Base-by-base conservation (phyloP, 164 flowering plant species). In the Vitis rotundifolia region DNA sequence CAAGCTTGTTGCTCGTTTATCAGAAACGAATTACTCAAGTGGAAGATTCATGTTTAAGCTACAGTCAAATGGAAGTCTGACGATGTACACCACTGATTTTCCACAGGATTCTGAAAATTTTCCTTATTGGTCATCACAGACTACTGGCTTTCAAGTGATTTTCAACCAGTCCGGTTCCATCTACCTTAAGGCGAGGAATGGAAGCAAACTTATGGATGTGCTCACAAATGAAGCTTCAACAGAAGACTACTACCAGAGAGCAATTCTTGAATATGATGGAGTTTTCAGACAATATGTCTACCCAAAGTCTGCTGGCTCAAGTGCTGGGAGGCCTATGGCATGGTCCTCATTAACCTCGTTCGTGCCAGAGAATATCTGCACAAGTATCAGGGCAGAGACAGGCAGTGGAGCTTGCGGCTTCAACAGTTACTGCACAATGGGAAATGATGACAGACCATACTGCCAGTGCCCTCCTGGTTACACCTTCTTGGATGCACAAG, bases 11-110 rank as follows among this genome's bases (percentile, higher is more conserved):
- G 67, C 74, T 5, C 19, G 74, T 8, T 55, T 11, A 6, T 11
- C 64, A 1, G 50, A 56, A 15, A 49, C 49, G 12, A 65, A 65
- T 57, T 64, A 18, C 53, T 64, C 74, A 11, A 57, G 49, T 12
- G 74, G 74, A 28, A 71, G 74, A 53, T 71, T 71, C 44, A 3
- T 9, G 50, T 11, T 64, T 15, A 13, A 0, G 0, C 3, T 65
- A 6, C 22, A 26, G 0, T 2, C 16, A 0, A 49, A 28, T 59
- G 74, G 74, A 22, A 64, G 51, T 59, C 67, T 65, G 6, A 59
- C 44, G 56, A 14, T 65, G 11, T 63, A 58, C 49, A 58, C 69
- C 4, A 28, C 12, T 5, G 26, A 57, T 29, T 55, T 19, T 1
- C 69, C 69, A 3, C 3, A n/a, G 47, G 49, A 44, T 9, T 10